A percentile compares a stretch with the other conserved stretches of the same genome.
Evolutionary conservation across 441 rosid genomes (phyloP).

Genomic region (Flueggea neowawraea): DNA sequence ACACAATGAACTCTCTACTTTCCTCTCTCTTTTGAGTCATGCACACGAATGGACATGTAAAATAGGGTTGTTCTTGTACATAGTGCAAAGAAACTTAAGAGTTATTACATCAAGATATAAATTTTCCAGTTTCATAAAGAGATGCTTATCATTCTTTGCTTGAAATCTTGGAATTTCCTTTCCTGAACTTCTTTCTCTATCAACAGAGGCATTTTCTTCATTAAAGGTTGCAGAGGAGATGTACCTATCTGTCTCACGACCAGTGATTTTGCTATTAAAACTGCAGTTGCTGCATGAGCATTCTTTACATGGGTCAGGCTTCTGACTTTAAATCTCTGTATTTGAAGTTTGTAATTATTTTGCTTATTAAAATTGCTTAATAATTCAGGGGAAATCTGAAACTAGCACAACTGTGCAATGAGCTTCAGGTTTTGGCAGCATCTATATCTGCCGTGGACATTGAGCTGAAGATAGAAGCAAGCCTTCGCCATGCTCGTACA

Average conservation of each 20-base stretch:
- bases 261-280: conserved; percentile 72
- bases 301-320: conserved; percentile 81
- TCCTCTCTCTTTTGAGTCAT: too few relatives aligned
- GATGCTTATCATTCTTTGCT: too few relatives aligned
- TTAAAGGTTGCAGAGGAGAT: conserved; percentile 79
- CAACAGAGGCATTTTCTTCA: conserved; percentile 84
- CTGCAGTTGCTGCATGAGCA: conserved; percentile 89
- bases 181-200: conserved; percentile 3
- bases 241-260: conserved; percentile 72
- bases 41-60: too few relatives aligned
- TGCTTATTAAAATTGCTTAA: conserved; percentile 6
- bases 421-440: conserved; percentile 84
- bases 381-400: conserved; percentile 73
- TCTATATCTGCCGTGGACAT: conserved; percentile 81
- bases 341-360: not conserved
- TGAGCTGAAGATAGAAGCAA: conserved; percentile 87
- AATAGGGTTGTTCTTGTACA: too few relatives aligned
- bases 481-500: conserved; percentile 89
- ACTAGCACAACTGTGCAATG: conserved; percentile 86
- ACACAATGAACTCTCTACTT: too few relatives aligned
- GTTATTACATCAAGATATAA: too few relatives aligned
- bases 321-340: conserved; percentile 6
- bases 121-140: too few relatives aligned
- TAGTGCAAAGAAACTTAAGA: too few relatives aligned
- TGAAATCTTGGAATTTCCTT: not conserved